Evolutionary conservation across 371 early-diverging fungal genomes (phyloP).

Genomic region (Mycotypha africana): DNA sequence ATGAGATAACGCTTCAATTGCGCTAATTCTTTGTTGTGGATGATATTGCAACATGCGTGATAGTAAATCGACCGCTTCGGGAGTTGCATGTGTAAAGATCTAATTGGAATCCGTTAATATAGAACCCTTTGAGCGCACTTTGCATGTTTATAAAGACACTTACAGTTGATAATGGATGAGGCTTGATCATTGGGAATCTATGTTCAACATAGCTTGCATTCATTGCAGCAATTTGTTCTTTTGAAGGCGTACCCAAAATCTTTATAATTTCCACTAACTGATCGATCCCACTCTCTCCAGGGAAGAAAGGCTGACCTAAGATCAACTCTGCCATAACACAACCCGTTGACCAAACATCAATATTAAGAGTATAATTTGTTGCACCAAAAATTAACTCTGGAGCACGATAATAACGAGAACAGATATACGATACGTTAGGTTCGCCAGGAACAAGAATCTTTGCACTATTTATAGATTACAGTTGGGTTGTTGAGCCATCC

Average conservation of each 20-base stretch:
- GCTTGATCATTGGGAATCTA: constrained; percentile 96
- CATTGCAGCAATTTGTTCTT: constrained; percentile 93
- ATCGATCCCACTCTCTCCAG: constrained; percentile 99
- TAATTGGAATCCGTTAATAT: constrained; percentile 11
- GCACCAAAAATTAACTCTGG: constrained; percentile 98
- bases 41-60: constrained; percentile 90
- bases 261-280: constrained; percentile 99
- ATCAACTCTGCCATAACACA: constrained; percentile 99
- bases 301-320: constrained; percentile 95
- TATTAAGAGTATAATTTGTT: constrained; percentile 87
- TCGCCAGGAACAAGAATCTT: constrained; percentile 94
- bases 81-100: constrained; percentile 68
- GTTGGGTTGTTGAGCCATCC: neutral
- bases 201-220: constrained; percentile 97
- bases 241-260: constrained; percentile 96
- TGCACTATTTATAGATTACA: constrained; percentile 52
- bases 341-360: constrained; percentile 98
- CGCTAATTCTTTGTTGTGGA: constrained; percentile 82
- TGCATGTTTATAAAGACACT: too few relatives aligned
- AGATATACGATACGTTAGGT: constrained; percentile 97
- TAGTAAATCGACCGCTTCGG: constrained; percentile 85
- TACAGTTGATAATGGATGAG: constrained; percentile 85
- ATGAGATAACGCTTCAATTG: constrained; percentile 90
- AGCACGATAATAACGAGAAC: constrained; percentile 98
- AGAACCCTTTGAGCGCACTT: too few relatives aligned